Evolutionary conservation across 495 filamentous ascomycete genomes (phyloP), one percentile per base, ranked within the genome.

Genomic region (Parathielavia appendiculata): DNA sequence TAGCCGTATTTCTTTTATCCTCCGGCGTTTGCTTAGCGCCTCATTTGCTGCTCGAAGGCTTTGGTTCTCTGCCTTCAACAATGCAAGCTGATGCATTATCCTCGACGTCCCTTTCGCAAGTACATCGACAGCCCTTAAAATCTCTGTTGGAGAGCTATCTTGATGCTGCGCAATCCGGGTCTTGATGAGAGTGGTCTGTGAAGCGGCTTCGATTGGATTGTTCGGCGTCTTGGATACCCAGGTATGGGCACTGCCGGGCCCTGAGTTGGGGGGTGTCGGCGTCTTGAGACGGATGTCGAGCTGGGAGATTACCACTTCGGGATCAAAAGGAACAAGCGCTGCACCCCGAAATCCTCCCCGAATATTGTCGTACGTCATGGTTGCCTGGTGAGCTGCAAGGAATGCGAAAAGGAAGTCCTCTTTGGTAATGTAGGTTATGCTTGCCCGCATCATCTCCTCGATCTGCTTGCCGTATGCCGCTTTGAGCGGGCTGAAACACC

Each of bases 401-500:
- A 63, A 63, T 14, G 57, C 48, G 35, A n/a, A 16, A 49, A 63
- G 52, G 54, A 63, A 60, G 35, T 58, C 56, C 5, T 36, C 20
- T n/a, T 63, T 63, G 23, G 36, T 56, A 9, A 63, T 58, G 32
- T 58, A n/a, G n/a, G n/a, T n/a, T n/a, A n/a, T n/a, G n/a, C n/a
- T n/a, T n/a, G n/a, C n/a, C n/a, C n/a, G n/a, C n/a, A n/a, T 34
- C 46, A 16, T 45, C n/a, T n/a, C n/a, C n/a, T n/a, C n/a, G n/a
- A n/a, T n/a, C n/a, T n/a, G n/a, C n/a, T n/a, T n/a, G n/a, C n/a
- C n/a, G n/a, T n/a, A n/a, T n/a, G n/a, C n/a, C n/a, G n/a, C n/a
- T n/a, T n/a, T n/a, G n/a, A n/a, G n/a, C n/a, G n/a, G n/a, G n/a
- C n/a, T n/a, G n/a, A n/a, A n/a, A n/a, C n/a, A n/a, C n/a, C n/a